phyloP scores from a whole-genome alignment of 2,329 filamentous ascomycete species.

The Aspergillus jensenii region DNA sequence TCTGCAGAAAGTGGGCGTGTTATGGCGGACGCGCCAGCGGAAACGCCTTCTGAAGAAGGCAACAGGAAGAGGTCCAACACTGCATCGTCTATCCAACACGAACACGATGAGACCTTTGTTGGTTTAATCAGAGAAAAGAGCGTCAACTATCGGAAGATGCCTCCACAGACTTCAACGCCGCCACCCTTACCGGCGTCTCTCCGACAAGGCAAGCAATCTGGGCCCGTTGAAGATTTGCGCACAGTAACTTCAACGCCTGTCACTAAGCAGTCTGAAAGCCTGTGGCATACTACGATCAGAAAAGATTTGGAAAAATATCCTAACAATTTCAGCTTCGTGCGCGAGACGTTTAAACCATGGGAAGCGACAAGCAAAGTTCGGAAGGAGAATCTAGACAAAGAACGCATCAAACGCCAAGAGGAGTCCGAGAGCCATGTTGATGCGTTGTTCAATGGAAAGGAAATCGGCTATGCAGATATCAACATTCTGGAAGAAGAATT shows the following conservation, averaged over 20 bases:
- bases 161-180: constrained; percentile 25
- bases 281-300: constrained; percentile 32
- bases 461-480: constrained; percentile 60
- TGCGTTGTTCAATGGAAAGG: constrained; percentile 55
- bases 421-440: constrained; percentile 55
- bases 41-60: not conserved
- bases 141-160: constrained; percentile 35
- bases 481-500: constrained; percentile 56
- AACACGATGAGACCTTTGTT: constrained; percentile 48
- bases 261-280: constrained; percentile 33
- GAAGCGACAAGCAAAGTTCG: constrained; percentile 45
- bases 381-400: constrained; percentile 48
- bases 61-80: constrained; percentile 15
- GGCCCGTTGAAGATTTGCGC: constrained; percentile 35
- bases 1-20: constrained; percentile 45
- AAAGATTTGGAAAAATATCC: constrained; percentile 36
- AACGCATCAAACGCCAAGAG: constrained; percentile 51
- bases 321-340: constrained; percentile 47
- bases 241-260: constrained; percentile 35
- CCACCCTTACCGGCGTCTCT: constrained; percentile 33
- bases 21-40: constrained; percentile 34
- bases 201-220: constrained; percentile 26
- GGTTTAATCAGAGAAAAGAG: constrained; percentile 49
- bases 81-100: constrained; percentile 23
- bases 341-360: constrained; percentile 44